phyloP scores from a whole-genome alignment of 306 rosid genomes.

The Clitoria ternatea region DNA sequence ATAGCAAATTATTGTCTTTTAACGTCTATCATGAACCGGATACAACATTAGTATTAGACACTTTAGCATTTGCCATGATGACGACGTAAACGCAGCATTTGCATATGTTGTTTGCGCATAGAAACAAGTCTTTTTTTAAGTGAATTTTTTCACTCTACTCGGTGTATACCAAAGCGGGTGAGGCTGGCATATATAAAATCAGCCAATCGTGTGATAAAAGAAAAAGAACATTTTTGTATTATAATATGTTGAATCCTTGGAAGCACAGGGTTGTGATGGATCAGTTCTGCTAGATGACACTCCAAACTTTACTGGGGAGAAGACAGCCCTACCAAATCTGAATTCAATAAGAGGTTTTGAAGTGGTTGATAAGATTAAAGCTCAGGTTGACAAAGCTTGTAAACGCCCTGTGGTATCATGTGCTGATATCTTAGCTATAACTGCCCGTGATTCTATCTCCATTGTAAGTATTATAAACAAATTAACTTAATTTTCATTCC shows the following conservation, averaged over 20 bases:
- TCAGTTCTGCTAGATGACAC: constrained; percentile 34
- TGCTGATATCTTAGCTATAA: constrained; percentile 36
- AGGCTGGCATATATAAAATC: too few species aligned
- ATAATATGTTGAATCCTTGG: background rate
- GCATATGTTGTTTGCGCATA: too few species aligned
- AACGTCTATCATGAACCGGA: too few species aligned
- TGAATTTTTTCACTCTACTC: too few species aligned
- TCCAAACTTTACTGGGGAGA: constrained; percentile 7
- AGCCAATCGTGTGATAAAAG: too few species aligned
- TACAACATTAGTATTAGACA: too few species aligned
- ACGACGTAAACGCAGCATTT: too few species aligned
- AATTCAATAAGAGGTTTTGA: constrained; percentile 28
- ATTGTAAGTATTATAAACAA: constrained; percentile 9
- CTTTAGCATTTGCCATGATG: too few species aligned
- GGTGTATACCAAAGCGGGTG: too few species aligned
- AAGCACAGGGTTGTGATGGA: constrained; percentile 37
- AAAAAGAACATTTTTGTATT: too few species aligned
- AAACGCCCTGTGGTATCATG: constrained; percentile 27
- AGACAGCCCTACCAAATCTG: constrained; percentile 22
- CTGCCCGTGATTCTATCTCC: constrained; percentile 37
- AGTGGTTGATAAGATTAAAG: constrained; percentile 29
- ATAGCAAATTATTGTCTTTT: too few species aligned
- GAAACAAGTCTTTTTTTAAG: too few species aligned
- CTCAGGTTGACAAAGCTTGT: constrained; percentile 28
- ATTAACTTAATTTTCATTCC: background rate